Base-by-base conservation (phyloP, 306 rosid species). In the Oemleria cerasiformis region DNA sequence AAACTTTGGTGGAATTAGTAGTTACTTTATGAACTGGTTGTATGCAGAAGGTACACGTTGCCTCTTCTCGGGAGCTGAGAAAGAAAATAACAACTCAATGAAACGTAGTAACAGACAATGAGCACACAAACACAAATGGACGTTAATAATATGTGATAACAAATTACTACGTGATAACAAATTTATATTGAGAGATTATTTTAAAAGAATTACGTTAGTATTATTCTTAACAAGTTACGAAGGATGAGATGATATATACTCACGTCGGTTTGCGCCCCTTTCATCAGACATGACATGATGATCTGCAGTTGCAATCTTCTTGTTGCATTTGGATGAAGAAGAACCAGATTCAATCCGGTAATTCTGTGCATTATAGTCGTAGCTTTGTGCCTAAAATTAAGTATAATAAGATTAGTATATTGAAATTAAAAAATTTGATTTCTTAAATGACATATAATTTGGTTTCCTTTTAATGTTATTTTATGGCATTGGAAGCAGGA, bases 11-110 rank as follows among this genome's bases (percentile, higher is more conserved):
- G 3, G 36, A 30, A 30, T 30, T 30, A 30, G 5, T 17, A 36
- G 34, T 51, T 92, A 95, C 99, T 89, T 95, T 82, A 95, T 95
- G 87, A 95, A 95, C 90, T 92, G 99, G 74, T 95, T 95, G 75
- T 95, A 95, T 69, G 99, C 99, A 85, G 99, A 95, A 74, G 97
- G 99, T 72, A 91, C 99, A 69, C 97, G 92, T 86, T 95, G 99
- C 92, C 96, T 89, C 96, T 95, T 95, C 92, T 89, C 97, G 84
- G 99, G 97, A 83, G 99, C 99, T 95, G 97, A 78, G 83, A 86
- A 66, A 77, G 88, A 85, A 83, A 93, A 83, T 25, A 90, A 84
- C 89, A 80, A 63, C 83, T 84, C 90, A 79, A 1, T 30, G 3
- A 30, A 30, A 30, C 36, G 36, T 30, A 30, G 36, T 30, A 30